Evolutionary conservation across 352 stramenopile species (phyloP).

Genomic region (Phytophthora pluvialis): DNA sequence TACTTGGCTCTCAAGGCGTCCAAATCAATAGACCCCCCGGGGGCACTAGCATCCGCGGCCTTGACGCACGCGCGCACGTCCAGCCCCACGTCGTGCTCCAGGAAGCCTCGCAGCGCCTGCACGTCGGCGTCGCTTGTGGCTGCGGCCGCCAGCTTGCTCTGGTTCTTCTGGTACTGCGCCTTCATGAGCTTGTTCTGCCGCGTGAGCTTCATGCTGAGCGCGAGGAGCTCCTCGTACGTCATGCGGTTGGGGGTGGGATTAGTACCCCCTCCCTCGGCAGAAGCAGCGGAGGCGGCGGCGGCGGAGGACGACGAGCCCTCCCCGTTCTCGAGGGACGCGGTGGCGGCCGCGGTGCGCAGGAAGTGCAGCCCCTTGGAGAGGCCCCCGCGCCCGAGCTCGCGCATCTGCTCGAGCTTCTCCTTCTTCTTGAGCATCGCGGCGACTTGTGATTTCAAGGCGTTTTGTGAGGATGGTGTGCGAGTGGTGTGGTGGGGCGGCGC

Average conservation of each 20-base stretch:
- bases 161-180: constrained; percentile 80
- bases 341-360: constrained; percentile 50
- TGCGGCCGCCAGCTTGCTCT: constrained; percentile 51
- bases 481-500: background rate
- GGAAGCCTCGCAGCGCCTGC: constrained; percentile 55
- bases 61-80: constrained; percentile 64
- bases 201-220: constrained; percentile 89
- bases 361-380: constrained; percentile 84
- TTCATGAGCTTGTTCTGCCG: constrained; percentile 91
- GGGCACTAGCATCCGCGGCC: constrained; percentile 12
- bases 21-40: constrained; percentile 48
- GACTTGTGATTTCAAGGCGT: background rate
- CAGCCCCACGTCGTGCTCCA: constrained; percentile 70
- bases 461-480: background rate
- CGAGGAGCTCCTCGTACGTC: constrained; percentile 84
- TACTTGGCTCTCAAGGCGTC: constrained; percentile 57
- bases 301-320: constrained; percentile 1
- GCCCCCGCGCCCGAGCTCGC: constrained; percentile 76
- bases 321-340: constrained; percentile 26
- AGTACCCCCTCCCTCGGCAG: constrained; percentile 7
- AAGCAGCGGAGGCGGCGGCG: background rate
- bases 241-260: constrained; percentile 39
- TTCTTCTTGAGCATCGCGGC: constrained; percentile 78
- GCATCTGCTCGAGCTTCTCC: constrained; percentile 91
- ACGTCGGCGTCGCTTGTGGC: constrained; percentile 54